A percentile compares a stretch with the other conserved stretches of the same genome.
Evolutionary conservation across 2,329 filamentous ascomycete species (phyloP).

Genomic region (Elsinoe perseae): DNA sequence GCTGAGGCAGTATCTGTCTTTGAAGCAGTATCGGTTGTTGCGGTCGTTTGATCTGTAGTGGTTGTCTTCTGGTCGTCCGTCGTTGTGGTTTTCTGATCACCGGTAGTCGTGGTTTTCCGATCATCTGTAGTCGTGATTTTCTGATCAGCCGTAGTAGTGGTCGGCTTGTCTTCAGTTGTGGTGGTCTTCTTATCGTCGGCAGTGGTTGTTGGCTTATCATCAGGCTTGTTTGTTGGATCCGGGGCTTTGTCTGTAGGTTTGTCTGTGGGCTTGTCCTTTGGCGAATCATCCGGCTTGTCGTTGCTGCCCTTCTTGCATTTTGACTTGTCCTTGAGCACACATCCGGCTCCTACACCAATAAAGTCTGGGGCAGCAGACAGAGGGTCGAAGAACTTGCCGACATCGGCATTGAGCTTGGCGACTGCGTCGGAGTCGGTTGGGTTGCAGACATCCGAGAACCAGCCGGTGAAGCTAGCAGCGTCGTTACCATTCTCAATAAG

Average conservation of each 20-base stretch:
- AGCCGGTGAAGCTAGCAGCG: slow-evolving; percentile 17
- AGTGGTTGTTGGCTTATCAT: not conserved
- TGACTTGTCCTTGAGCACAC: slow-evolving; percentile 1
- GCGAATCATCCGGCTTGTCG: not conserved
- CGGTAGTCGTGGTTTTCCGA: not conserved
- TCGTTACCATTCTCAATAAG: not conserved
- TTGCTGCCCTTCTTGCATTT: slow-evolving; percentile 8
- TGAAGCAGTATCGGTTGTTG: not conserved
- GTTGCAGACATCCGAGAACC: slow-evolving; percentile 22
- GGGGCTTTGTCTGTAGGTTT: not conserved
- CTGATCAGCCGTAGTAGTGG: not conserved
- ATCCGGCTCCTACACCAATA: not conserved
- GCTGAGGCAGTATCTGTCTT: not conserved
- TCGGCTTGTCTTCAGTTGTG: not conserved
- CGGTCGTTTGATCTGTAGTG: not conserved
- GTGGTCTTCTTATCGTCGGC: not conserved
- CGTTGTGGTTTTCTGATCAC: not conserved
- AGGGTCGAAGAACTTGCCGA: slow-evolving; percentile 3
- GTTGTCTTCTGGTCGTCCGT: not conserved
- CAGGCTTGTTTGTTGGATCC: not conserved
- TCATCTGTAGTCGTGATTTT: not conserved
- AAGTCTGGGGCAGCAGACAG: not conserved
- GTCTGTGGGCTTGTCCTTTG: not conserved
- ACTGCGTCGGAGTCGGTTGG: slow-evolving; percentile 20
- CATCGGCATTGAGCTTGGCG: not conserved